phyloP scores from a whole-genome alignment of 1,284 basidiomycete species.

The Ustilago bromivora region DNA sequence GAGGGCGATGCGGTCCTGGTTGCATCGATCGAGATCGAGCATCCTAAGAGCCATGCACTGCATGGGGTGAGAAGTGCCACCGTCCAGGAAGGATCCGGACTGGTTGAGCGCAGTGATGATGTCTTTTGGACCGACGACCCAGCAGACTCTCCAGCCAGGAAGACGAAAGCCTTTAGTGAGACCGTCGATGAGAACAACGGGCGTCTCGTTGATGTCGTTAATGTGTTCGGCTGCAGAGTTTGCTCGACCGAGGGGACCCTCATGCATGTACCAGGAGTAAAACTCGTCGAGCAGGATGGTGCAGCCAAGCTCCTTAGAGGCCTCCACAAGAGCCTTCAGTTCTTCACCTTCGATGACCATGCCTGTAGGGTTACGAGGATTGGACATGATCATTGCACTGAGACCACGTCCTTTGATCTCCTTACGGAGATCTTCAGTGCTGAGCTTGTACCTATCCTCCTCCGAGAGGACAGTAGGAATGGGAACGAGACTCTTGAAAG shows the following conservation, averaged over 20 bases:
- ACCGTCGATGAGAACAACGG: slow-evolving; percentile 87
- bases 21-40: slow-evolving; percentile 74
- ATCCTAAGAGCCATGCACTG: slow-evolving; percentile 60
- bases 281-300: slow-evolving; percentile 91
- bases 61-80: slow-evolving; percentile 58
- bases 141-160: slow-evolving; percentile 75
- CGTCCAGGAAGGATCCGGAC: slow-evolving; percentile 59
- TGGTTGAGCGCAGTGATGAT: slow-evolving; percentile 59
- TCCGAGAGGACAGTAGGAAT: slow-evolving; percentile 71
- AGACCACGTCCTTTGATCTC: slow-evolving; percentile 74
- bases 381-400: slow-evolving; percentile 86
- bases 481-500: slow-evolving; percentile 85
- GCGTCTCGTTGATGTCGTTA: slow-evolving; percentile 83
- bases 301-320: slow-evolving; percentile 78
- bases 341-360: slow-evolving; percentile 78
- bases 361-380: slow-evolving; percentile 91
- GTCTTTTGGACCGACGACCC: slow-evolving; percentile 79
- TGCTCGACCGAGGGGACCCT: slow-evolving; percentile 81
- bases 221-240: slow-evolving; percentile 85
- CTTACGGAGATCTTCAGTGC: slow-evolving; percentile 75
- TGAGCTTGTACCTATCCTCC: slow-evolving; percentile 77
- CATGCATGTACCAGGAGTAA: slow-evolving; percentile 87
- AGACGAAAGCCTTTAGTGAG: slow-evolving; percentile 82
- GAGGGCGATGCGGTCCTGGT: slow-evolving; percentile 77
- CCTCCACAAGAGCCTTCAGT: slow-evolving; percentile 80